Conservation (phyloP, 78 protist species). For the Salpingoeca rosetta region DNA sequence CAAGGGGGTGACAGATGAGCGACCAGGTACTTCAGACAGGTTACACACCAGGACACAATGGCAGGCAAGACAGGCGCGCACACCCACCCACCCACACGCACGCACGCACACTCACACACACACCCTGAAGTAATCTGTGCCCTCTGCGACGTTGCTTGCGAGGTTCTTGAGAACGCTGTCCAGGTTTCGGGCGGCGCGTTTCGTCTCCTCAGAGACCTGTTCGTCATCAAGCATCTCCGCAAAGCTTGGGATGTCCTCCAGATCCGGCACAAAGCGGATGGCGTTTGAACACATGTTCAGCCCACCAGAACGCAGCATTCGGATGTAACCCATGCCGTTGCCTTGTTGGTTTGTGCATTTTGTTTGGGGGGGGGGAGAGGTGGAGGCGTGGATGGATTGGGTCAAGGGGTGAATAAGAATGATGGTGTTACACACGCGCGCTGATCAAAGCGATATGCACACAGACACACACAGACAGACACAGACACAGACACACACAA, state of each 20-base stretch:
- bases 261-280: slow-evolving; percentile 67
- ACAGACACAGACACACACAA: no score
- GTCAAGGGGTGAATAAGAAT: no score
- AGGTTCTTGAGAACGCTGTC: slow-evolving; percentile 52
- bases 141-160: slow-evolving; percentile 59
- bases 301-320: slow-evolving; percentile 87
- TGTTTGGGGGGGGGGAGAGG: no score
- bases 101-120: no score
- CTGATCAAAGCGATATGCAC: no score
- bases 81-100: no score
- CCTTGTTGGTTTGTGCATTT: slow-evolving; percentile 6
- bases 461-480: no score
- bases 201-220: not conserved
- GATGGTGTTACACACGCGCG: no score
- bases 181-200: slow-evolving; percentile 27
- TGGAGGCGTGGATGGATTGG: no score
- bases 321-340: slow-evolving; percentile 90
- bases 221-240: slow-evolving; percentile 32
- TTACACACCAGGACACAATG: not conserved
- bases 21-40: not conserved
- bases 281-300: slow-evolving; percentile 51
- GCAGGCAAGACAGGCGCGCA: not conserved
- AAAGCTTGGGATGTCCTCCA: slow-evolving; percentile 62
- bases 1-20: not conserved
- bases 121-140: slow-evolving; percentile 79